Evolutionary conservation across 345 rosid genomes (phyloP), one percentile per base, ranked within the genome.

Genomic region (Sisymbrium altissimum): DNA sequence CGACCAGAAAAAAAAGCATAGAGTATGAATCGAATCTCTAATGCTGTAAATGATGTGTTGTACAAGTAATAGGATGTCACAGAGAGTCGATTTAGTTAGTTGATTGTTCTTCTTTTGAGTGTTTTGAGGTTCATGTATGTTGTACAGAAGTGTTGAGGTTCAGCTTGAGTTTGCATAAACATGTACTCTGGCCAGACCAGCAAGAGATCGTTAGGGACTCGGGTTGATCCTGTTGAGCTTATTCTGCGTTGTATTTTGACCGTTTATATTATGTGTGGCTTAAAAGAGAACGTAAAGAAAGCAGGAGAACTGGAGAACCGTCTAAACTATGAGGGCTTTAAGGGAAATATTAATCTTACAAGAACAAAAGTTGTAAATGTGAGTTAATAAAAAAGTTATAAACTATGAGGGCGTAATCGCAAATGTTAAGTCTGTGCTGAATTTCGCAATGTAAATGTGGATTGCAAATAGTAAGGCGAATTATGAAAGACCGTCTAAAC

Each of bases 1-100:
- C n/a, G 14, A 55, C 21, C 9, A 29, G 6, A 12, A 44, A 76
- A 9, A 54, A 41, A 46, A 9, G 14, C 7, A 19, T 12, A 44
- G 2, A 0, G 21, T 17, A 13, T 18, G 21, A 30, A 40, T 54
- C 30, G 33, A 44, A 64, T 55, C 53, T 55, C 32, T 11, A 45
- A 36, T 64, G 76, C 1, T 70, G 76, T 76, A 76, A 76, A 76
- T 76, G 61, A 64, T 60, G 63, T 76, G 80, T 70, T 76, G 75
- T 76, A 43, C 71, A 46, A 70, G 21, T 70, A 15, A 19, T 64
- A 38, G 74, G 64, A 54, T 66, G 41, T 29, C 14, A 66, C 57
- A 62, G 57, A 39, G 69, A 33, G 64, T 63, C 32, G 40, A 41
- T 75, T 61, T 61, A 75, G 70, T 69, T 76, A 66, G 61, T 36